These are phyloP conservation scores for Diutina ranongensis DNA, from an alignment of 1,139 yeast species.

Conservation along the genomic window DNA sequence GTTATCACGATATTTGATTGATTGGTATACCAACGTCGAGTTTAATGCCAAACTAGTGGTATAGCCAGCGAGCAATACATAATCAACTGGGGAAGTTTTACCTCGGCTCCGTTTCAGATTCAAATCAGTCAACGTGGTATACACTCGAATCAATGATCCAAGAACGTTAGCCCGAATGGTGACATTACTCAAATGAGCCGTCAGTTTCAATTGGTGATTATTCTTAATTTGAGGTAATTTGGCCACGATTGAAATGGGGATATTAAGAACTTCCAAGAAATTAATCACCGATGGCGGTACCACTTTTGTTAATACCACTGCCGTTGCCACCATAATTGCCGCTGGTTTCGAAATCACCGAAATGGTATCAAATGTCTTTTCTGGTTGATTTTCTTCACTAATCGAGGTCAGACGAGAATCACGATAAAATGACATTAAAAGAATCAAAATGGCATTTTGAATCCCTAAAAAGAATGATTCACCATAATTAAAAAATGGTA, in stretches of 20 bases:
- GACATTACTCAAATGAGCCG: constrained; percentile 41
- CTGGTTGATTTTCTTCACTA: constrained; percentile 12
- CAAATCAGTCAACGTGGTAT: constrained; percentile 29
- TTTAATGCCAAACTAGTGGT: constrained; percentile 23
- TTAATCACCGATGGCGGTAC: constrained; percentile 21
- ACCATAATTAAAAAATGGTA: constrained; percentile 31
- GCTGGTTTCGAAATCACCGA: constrained; percentile 18
- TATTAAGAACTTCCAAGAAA: constrained; percentile 37
- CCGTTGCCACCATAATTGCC: constrained; percentile 17
- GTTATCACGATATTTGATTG: constrained; percentile 16
- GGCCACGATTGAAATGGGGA: constrained; percentile 41
- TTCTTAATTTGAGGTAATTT: constrained; percentile 46
- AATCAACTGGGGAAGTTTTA: constrained; percentile 11
- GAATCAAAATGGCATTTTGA: constrained; percentile 27
- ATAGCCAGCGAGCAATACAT: constrained; percentile 26
- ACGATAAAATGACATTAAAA: constrained; percentile 27
- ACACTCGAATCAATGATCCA: constrained; percentile 46
- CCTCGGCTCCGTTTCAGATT: not conserved
- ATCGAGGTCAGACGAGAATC: constrained; percentile 12
- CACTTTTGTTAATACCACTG: constrained; percentile 20
- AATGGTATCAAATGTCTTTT: constrained; percentile 13
- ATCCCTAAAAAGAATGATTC: constrained; percentile 30
- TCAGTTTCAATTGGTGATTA: constrained; percentile 36
- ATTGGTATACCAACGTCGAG: constrained; percentile 23
- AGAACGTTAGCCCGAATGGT: constrained; percentile 44